A percentile compares a stretch with the other conserved stretches of the same genome.
Conservation (phyloP, 192 early-diverging fungal species). For the Radiomyces spectabilis region DNA sequence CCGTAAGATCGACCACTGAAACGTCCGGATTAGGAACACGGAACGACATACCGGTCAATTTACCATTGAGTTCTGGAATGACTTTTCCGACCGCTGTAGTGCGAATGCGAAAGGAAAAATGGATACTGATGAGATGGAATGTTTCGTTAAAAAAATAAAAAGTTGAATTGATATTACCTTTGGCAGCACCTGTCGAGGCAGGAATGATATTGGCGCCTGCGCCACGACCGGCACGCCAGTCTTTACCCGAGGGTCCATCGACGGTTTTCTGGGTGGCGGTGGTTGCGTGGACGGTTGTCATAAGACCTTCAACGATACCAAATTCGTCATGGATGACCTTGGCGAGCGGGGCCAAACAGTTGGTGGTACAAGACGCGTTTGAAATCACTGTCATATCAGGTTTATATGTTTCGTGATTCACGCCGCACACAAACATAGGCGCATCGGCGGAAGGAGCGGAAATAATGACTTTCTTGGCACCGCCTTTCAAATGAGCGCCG, state of each 20-base stretch:
- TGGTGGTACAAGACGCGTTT: constrained; percentile 99
- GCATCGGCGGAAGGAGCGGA: constrained; percentile 94
- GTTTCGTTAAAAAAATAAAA: too few relatives aligned
- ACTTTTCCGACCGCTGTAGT: constrained; percentile 99
- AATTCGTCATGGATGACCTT: constrained; percentile 96
- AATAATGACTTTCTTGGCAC: constrained; percentile 98
- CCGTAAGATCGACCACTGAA: constrained; percentile 94
- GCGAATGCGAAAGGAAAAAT: too few relatives aligned
- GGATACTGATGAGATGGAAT: too few relatives aligned
- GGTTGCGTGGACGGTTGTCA: constrained; percentile 98
- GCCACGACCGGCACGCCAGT: constrained; percentile 97
- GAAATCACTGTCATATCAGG: constrained; percentile 80
- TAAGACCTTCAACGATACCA: constrained; percentile 92
- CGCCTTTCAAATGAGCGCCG: constrained; percentile 76
- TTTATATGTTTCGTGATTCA: constrained; percentile 95
- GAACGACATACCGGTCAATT: constrained; percentile 98
- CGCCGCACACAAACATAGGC: constrained; percentile 97
- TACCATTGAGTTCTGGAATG: constrained; percentile 87
- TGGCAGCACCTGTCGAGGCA: constrained; percentile 96
- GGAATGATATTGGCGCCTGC: constrained; percentile 95
- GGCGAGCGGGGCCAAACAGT: constrained; percentile 96
- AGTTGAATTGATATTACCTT: too few relatives aligned
- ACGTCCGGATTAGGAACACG: constrained; percentile 92
- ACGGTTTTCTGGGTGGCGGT: constrained; percentile 99
- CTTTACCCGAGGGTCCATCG: constrained; percentile 93